phyloP scores from a whole-genome alignment of 2,329 filamentous ascomycete species.

The Pseudonectria buxi region DNA sequence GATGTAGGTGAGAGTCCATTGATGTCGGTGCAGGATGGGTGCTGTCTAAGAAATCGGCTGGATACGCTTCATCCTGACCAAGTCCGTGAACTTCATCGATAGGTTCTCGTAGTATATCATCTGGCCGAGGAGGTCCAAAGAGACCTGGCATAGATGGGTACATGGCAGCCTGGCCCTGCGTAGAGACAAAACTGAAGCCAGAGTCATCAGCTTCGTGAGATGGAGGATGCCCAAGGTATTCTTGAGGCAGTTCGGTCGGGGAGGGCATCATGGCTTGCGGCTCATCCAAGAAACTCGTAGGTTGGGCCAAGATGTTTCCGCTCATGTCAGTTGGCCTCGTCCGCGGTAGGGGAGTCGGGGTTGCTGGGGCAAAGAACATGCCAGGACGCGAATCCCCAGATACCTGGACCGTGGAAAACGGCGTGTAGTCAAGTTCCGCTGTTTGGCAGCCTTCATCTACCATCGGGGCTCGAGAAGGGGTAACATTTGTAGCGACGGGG shows the following conservation, averaged over 20 bases:
- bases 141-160: slow-evolving; percentile 10
- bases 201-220: slow-evolving; percentile 5
- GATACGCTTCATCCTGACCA: slow-evolving; percentile 10
- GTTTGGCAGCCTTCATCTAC: slow-evolving; percentile 32
- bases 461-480: slow-evolving; percentile 23
- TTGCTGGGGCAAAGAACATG: slow-evolving; percentile 17
- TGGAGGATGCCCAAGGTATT: slow-evolving; percentile 9
- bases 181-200: slow-evolving; percentile 11
- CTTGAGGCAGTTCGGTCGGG: slow-evolving; percentile 3
- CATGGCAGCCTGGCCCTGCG: slow-evolving; percentile 8
- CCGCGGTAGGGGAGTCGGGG: slow-evolving; percentile 18
- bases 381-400: slow-evolving; percentile 19
- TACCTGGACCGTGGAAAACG: slow-evolving; percentile 22
- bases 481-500: slow-evolving; percentile 5
- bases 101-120: slow-evolving; percentile 4
- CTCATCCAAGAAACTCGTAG: slow-evolving; percentile 6
- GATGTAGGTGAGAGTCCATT: slow-evolving; percentile 8
- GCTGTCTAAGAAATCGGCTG: slow-evolving; percentile 16
- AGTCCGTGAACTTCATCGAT: slow-evolving; percentile 3
- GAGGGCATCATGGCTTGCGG: slow-evolving; percentile 2
- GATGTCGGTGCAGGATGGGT: slow-evolving; percentile 2
- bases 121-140: slow-evolving; percentile 7
- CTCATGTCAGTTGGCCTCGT: slow-evolving; percentile 11
- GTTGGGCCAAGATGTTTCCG: slow-evolving; percentile 4
- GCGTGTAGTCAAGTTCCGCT: slow-evolving; percentile 21